phyloP scores from a whole-genome alignment of 129 eudicot genomes.

The Gnaphalium uliginosum region DNA sequence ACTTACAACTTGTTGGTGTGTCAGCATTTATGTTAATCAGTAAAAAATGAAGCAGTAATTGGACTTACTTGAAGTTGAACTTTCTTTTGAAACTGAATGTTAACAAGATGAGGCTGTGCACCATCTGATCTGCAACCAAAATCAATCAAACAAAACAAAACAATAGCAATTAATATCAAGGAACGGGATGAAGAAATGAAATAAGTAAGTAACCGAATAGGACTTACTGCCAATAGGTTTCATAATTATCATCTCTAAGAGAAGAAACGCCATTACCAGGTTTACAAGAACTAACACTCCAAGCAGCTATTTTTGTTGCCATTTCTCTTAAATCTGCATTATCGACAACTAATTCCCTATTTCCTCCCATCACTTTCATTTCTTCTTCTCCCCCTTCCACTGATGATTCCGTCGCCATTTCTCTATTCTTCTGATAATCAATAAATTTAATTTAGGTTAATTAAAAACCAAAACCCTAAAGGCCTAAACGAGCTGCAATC shows the following conservation, averaged over 20 bases:
- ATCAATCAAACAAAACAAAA: too few species aligned
- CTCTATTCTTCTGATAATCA: too few species aligned
- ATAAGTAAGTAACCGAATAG: constrained; percentile 2
- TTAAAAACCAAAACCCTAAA: too few species aligned
- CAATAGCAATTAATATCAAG: too few species aligned
- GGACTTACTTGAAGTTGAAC: constrained; percentile 72
- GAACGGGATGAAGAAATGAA: too few species aligned
- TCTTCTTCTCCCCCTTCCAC: constrained; percentile 98
- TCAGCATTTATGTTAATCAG: not conserved
- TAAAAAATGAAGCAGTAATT: not conserved
- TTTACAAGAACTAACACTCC: constrained; percentile 98
- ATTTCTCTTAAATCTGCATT: constrained; percentile 71
- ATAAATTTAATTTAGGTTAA: too few species aligned
- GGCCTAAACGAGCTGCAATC: too few species aligned
- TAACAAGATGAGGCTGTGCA: constrained; percentile 92
- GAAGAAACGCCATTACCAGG: constrained; percentile 85
- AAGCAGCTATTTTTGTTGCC: constrained; percentile 84
- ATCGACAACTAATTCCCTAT: constrained; percentile 63
- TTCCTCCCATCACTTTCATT: constrained; percentile 76
- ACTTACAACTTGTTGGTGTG: too few species aligned
- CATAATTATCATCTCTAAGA: constrained; percentile 87
- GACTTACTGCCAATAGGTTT: constrained; percentile 89
- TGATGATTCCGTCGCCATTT: constrained; percentile 80
- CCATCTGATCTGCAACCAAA: constrained; percentile 68
- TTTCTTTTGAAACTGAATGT: constrained; percentile 93